Base-by-base conservation (phyloP, 257 asterid species). In the Avicennia marina region DNA sequence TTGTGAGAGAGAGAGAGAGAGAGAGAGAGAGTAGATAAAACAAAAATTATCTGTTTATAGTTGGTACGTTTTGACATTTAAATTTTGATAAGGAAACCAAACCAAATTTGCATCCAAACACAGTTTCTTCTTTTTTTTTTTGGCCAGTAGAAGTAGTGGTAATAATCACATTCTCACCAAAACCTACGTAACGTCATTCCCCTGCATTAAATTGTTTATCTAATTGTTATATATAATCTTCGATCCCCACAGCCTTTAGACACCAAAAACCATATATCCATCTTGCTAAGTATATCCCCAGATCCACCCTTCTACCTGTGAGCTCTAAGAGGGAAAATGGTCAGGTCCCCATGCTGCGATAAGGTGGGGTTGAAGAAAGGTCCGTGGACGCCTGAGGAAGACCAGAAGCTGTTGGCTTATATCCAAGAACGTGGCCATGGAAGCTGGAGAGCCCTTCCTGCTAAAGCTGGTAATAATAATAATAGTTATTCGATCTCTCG, bases 381-480 rank as follows among this genome's bases (percentile, higher is more conserved):
- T 8, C 85, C 82, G 17, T 79, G 85, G 85, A 79, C 82, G 6
- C 75, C 71, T 2, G 82, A 66, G 18, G 85, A 75, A 72, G 81
- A 79, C 20, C 71, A 72, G 24, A 78, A 75, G 64, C 68, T 78
- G 7, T 44, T 68, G 15, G 64, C 80, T 53, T 79, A 33, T 29
- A 73, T 79, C 12, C 75, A 79, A 61, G 53, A 75, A 32, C 75
- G 75, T 52, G 86, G 82, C 69, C 86, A 72, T 53, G 86, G 86
- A 40, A 79, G 86, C 74, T 79, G 86, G 86, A 69, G 82, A 7
- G 68, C 82, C 1, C 86, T 79, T 43, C 86, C 86, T 3, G 67
- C 75, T 0, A 79, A 72, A 75, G 82, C 86, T 20, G 86, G 86
- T 79, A 63, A 6, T 0, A 11, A 44, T 4, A 15, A 6, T 2